Evolutionary conservation across 2,329 filamentous ascomycete species (phyloP).

Genomic region (Cladosporium sp.): DNA sequence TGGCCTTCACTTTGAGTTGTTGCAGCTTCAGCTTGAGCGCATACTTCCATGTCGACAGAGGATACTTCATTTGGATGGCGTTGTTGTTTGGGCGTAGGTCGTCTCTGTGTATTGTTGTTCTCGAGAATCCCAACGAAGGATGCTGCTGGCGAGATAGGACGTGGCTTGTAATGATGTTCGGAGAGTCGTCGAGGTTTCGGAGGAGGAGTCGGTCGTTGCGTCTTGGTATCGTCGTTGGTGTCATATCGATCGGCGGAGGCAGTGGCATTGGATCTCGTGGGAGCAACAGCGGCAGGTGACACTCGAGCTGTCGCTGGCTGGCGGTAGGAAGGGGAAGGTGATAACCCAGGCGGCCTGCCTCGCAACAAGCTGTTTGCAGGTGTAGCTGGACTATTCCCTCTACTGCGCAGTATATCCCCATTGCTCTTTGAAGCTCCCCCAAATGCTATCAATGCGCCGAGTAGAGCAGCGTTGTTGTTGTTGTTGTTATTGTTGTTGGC

Average conservation of each 20-base stretch:
- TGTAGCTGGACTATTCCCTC: conserved; percentile 7
- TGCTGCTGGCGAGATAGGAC: conserved; percentile 52
- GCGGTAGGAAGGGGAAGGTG: conserved; percentile 22
- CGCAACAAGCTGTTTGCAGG: conserved; percentile 26
- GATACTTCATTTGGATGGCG: conserved; percentile 42
- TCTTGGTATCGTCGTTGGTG: conserved; percentile 1
- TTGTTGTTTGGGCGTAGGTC: conserved; percentile 37
- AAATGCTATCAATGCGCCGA: conserved; percentile 52
- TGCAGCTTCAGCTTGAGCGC: conserved; percentile 34
- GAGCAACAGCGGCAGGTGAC: neutral
- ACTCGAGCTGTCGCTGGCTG: conserved; percentile 3
- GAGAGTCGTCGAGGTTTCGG: conserved; percentile 34
- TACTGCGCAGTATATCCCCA: conserved; percentile 16
- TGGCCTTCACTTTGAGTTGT: conserved; percentile 5
- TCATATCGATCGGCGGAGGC: neutral
- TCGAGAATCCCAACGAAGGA: conserved; percentile 71
- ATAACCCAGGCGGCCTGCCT: conserved; percentile 22
- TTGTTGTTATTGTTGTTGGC: conserved; percentile 11
- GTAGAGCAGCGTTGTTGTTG: conserved; percentile 43
- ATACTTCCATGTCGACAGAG: conserved; percentile 31
- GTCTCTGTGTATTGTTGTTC: conserved; percentile 42
- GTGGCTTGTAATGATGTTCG: conserved; percentile 17
- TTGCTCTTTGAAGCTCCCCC: conserved; percentile 44
- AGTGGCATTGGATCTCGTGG: neutral
- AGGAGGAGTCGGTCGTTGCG: conserved; percentile 27